phyloP scores from a whole-genome alignment of 169 alveolate genomes.

The Babesia ovata region DNA sequence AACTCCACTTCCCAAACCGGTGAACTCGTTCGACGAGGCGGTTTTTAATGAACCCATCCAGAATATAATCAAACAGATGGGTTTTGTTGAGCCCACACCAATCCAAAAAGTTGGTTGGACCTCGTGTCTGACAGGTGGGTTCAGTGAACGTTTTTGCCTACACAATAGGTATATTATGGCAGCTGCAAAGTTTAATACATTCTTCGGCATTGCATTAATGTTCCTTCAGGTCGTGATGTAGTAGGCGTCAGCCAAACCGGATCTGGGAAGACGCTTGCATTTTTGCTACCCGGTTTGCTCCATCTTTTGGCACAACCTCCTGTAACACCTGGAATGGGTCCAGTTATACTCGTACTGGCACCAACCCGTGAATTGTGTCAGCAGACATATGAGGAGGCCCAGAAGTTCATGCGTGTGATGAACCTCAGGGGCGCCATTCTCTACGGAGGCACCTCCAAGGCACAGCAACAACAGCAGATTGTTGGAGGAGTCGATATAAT shows the following conservation, averaged over 20 bases:
- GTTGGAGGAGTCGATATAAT: conserved; percentile 91
- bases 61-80: conserved; percentile 62
- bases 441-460: conserved; percentile 87
- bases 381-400: conserved; percentile 81
- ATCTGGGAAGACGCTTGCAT: conserved; percentile 94
- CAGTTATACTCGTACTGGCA: conserved; percentile 75
- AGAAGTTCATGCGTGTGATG: conserved; percentile 68
- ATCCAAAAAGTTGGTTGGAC: conserved; percentile 85
- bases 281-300: conserved; percentile 88
- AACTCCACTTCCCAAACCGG: conserved; percentile 69
- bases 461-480: conserved; percentile 72
- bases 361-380: conserved; percentile 89
- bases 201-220: too few relatives aligned
- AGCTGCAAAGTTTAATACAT: not conserved
- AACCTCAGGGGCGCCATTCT: conserved; percentile 77
- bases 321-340: conserved; percentile 41
- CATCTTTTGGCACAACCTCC: conserved; percentile 86
- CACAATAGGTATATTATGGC: not conserved
- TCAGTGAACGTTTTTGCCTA: not conserved
- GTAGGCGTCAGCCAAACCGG: conserved; percentile 96
- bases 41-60: conserved; percentile 73
- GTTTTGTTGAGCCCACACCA: conserved; percentile 86
- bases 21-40: conserved; percentile 73
- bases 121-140: conserved; percentile 66
- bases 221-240: conserved; percentile 89